Percentiles rank a stretch among this genome's conserved stretches.
Conservation (phyloP, 495 filamentous ascomycete genomes). For the Hypomontagnella submonticulosa region DNA sequence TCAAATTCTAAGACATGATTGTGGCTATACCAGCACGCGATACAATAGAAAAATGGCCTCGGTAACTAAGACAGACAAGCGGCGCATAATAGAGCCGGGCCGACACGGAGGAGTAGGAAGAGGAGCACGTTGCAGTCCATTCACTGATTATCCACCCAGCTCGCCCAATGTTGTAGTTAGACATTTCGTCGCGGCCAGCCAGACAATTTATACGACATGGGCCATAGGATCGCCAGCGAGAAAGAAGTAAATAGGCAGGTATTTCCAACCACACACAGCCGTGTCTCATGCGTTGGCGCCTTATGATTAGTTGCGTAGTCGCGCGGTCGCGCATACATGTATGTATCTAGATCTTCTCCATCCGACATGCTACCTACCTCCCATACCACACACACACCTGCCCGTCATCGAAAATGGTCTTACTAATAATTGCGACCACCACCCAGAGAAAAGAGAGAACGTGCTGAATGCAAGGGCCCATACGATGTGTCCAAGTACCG, state of each 20-base stretch:
- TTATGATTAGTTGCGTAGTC: constrained; percentile 26
- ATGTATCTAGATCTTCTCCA: constrained; percentile 22
- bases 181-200: neutral
- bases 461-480: constrained; percentile 20
- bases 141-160: neutral
- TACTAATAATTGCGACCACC: neutral
- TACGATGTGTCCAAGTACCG: neutral
- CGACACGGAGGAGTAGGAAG: neutral
- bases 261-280: neutral
- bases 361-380: neutral
- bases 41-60: neutral
- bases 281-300: constrained; percentile 38
- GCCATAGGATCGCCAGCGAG: neutral
- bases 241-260: neutral
- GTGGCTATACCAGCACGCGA: neutral
- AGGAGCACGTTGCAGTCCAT: neutral
- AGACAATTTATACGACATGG: constrained; percentile 1
- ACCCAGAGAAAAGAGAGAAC: neutral
- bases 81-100: constrained; percentile 3
- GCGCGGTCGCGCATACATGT: neutral
- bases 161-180: neutral
- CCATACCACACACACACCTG: neutral
- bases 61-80: constrained; percentile 1
- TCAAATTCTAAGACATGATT: constrained; percentile 11
- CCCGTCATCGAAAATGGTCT: constrained; percentile 20